Evolutionary conservation across 345 rosid species (phyloP).

Genomic region (Hypericum androsaemum): DNA sequence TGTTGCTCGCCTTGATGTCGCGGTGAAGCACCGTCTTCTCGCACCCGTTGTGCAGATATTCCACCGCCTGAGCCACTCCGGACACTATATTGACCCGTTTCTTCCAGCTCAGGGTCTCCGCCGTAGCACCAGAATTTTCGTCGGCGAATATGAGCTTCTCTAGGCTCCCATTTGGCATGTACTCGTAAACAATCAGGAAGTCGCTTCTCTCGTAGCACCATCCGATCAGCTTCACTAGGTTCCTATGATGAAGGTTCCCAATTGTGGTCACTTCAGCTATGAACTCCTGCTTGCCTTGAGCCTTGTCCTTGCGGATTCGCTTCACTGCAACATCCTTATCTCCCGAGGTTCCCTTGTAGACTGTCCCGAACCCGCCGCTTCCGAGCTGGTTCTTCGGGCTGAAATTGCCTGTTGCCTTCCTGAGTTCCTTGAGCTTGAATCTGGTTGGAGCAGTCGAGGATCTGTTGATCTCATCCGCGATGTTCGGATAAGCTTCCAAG

Average conservation of each 20-base stretch:
- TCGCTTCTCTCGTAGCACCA: slow-evolving; percentile 35
- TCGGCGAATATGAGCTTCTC: slow-evolving; percentile 28
- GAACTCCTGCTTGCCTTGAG: slow-evolving; percentile 30
- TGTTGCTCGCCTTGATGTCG: slow-evolving; percentile 34
- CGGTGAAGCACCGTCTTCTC: slow-evolving; percentile 34
- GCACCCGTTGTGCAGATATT: slow-evolving; percentile 33
- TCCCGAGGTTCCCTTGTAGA: slow-evolving; percentile 23
- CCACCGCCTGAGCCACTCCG: slow-evolving; percentile 33
- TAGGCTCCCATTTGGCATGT: slow-evolving; percentile 38
- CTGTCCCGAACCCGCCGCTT: slow-evolving; percentile 34
- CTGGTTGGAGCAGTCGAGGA: too few species aligned
- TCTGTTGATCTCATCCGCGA: too few species aligned
- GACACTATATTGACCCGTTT: slow-evolving; percentile 23
- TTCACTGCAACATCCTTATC: slow-evolving; percentile 27
- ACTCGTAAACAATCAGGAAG: slow-evolving; percentile 34
- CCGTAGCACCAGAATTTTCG: neutral
- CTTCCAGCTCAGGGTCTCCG: slow-evolving; percentile 18
- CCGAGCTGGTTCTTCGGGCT: slow-evolving; percentile 25
- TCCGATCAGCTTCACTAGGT: slow-evolving; percentile 35
- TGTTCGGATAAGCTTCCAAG: too few species aligned
- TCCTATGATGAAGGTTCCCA: slow-evolving; percentile 37
- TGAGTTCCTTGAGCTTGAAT: too few species aligned
- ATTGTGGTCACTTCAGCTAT: slow-evolving; percentile 36
- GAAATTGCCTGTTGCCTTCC: neutral
- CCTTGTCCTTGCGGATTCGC: slow-evolving; percentile 31